Conservation (phyloP, 2,329 filamentous ascomycete species). For the Trichoderma atrobrunneum region DNA sequence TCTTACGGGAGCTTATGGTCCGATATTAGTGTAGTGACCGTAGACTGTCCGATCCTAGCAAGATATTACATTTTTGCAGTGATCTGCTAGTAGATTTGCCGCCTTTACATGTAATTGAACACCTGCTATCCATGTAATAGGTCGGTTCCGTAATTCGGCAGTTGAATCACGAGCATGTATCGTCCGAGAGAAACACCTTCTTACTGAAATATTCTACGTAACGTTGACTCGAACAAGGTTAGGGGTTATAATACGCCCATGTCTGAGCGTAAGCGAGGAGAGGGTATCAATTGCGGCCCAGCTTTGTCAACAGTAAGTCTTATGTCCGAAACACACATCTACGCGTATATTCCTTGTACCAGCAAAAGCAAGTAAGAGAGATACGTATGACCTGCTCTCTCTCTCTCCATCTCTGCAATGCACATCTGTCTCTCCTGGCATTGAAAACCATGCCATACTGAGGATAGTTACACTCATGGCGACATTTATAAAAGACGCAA, state of each 20-base stretch:
- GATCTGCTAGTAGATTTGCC: background rate
- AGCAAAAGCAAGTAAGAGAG: background rate
- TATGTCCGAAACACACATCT: background rate
- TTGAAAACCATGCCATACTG: background rate
- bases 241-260: background rate
- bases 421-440: background rate
- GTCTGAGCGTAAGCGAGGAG: background rate
- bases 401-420: background rate
- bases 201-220: background rate
- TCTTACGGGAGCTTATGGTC: background rate
- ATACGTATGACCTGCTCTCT: background rate
- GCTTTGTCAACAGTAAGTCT: background rate
- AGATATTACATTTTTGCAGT: background rate
- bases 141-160: background rate
- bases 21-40: background rate
- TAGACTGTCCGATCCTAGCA: background rate
- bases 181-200: background rate
- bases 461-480: background rate
- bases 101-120: background rate
- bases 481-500: background rate
- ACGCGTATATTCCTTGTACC: background rate
- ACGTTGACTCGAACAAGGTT: background rate
- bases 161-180: background rate
- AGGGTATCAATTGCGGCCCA: background rate
- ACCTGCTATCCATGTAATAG: background rate